Evolutionary conservation across 306 rosid genomes (phyloP).

Genomic region (Astragalus glycyphyllos): DNA sequence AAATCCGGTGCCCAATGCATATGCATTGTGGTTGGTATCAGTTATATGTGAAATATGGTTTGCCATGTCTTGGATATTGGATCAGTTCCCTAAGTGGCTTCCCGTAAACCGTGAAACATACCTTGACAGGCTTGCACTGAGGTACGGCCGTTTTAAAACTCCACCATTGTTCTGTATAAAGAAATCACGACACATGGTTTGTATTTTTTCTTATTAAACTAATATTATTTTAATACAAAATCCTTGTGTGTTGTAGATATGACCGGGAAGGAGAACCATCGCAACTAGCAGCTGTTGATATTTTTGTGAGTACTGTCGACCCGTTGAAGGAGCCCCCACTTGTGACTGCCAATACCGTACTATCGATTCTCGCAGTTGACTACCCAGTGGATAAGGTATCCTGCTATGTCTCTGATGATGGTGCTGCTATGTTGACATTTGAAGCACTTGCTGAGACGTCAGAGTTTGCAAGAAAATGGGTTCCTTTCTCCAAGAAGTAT

Average conservation of each 20-base stretch:
- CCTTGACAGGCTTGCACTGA: slow-evolving; percentile 88
- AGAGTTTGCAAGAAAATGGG: slow-evolving; percentile 95
- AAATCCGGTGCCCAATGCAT: slow-evolving; percentile 94
- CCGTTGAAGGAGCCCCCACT: slow-evolving; percentile 98
- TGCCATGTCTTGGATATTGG: slow-evolving; percentile 94
- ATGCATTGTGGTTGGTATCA: slow-evolving; percentile 81
- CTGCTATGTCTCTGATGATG: slow-evolving; percentile 97
- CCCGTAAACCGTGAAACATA: slow-evolving; percentile 98
- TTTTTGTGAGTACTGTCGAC: slow-evolving; percentile 96
- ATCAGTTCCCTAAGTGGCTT: slow-evolving; percentile 98
- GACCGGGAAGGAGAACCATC: slow-evolving; percentile 95
- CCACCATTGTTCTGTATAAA: not conserved
- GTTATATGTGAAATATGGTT: slow-evolving; percentile 99
- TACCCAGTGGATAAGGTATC: slow-evolving; percentile 98
- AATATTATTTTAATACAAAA: slow-evolving; percentile 37
- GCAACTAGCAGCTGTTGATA: slow-evolving; percentile 91
- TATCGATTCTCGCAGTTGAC: slow-evolving; percentile 95
- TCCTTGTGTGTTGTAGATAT: slow-evolving; percentile 63
- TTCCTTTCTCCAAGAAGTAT: slow-evolving; percentile 85
- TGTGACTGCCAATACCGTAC: slow-evolving; percentile 94
- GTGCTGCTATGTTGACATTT: slow-evolving; percentile 98
- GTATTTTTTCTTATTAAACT: not conserved
- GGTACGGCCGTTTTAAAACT: slow-evolving; percentile 50
- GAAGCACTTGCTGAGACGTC: slow-evolving; percentile 95
- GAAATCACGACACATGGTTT: not conserved